Percentiles rank a stretch among this genome's conserved stretches.
Conservation (phyloP, 2,329 filamentous ascomycete species). For the Sporothrix pallida region DNA sequence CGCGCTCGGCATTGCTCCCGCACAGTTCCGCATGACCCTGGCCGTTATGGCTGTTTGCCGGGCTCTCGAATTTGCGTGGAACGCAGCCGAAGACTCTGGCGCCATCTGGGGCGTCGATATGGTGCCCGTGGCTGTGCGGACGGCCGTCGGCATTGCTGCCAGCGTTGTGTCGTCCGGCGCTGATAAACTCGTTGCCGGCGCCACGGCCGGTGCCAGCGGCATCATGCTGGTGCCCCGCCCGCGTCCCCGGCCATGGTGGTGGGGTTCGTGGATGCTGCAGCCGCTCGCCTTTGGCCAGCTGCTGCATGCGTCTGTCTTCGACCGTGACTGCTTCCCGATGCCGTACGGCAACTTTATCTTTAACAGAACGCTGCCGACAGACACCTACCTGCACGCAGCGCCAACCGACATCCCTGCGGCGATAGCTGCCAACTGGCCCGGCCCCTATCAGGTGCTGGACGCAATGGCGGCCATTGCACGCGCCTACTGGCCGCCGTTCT, state of each 20-base stretch:
- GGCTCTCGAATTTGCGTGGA: slow-evolving; percentile 85
- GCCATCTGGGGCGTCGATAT: slow-evolving; percentile 66
- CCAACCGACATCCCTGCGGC: slow-evolving; percentile 70
- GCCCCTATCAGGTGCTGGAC: slow-evolving; percentile 76
- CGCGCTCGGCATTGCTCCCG: slow-evolving; percentile 75
- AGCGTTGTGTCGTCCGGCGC: slow-evolving; percentile 36
- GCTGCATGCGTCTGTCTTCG: slow-evolving; percentile 76
- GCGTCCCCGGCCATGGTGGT: slow-evolving; percentile 77
- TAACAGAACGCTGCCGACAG: slow-evolving; percentile 63
- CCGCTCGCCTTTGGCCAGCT: slow-evolving; percentile 77
- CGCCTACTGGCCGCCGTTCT: slow-evolving; percentile 84
- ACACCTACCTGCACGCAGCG: slow-evolving; percentile 76
- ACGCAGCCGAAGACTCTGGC: slow-evolving; percentile 76
- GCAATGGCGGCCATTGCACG: slow-evolving; percentile 80
- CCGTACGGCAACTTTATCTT: slow-evolving; percentile 61
- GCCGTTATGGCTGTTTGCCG: slow-evolving; percentile 82
- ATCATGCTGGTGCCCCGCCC: slow-evolving; percentile 41
- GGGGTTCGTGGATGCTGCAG: slow-evolving; percentile 82
- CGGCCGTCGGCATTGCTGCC: slow-evolving; percentile 47
- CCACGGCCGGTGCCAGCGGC: slow-evolving; percentile 23
- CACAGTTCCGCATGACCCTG: slow-evolving; percentile 72
- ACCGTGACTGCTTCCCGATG: slow-evolving; percentile 73
- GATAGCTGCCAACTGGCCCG: slow-evolving; percentile 70
- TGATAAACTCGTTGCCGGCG: slow-evolving; percentile 44
- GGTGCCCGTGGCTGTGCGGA: slow-evolving; percentile 42